Evolutionary conservation across 208 protist genomes (phyloP).

Genomic region (Angomonas ambiguus): DNA sequence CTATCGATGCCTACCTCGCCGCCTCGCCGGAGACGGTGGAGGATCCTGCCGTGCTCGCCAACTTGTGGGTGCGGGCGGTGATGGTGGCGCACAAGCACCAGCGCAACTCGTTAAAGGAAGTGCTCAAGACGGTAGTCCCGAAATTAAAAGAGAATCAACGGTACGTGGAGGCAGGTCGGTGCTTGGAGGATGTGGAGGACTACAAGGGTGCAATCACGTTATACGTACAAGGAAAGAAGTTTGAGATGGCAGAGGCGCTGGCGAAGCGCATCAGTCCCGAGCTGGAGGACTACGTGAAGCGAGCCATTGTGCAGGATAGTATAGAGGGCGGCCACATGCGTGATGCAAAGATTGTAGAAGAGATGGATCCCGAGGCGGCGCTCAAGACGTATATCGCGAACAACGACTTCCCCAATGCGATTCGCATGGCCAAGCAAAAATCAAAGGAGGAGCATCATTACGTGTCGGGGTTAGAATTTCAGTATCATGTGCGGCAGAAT

Average conservation of each 20-base stretch:
- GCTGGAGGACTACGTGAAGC: conserved; percentile 86
- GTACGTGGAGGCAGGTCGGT: conserved; percentile 86
- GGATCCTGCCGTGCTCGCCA: conserved; percentile 68
- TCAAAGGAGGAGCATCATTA: conserved; percentile 64
- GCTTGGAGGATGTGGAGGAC: conserved; percentile 88
- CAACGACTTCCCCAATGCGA: conserved; percentile 75
- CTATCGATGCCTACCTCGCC: conserved; percentile 94
- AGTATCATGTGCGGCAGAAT: conserved; percentile 60
- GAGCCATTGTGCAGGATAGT: conserved; percentile 85
- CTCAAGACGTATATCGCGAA: conserved; percentile 86
- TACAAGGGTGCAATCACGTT: conserved; percentile 93
- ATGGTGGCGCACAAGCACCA: conserved; percentile 93
- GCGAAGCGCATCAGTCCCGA: conserved; percentile 84
- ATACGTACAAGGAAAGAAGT: conserved; percentile 92
- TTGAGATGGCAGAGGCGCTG: conserved; percentile 87
- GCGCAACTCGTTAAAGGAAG: conserved; percentile 76
- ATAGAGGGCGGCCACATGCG: conserved; percentile 72
- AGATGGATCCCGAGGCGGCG: conserved; percentile 85
- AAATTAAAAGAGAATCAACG: conserved; percentile 79
- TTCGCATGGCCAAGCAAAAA: conserved; percentile 68
- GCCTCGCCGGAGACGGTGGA: conserved; percentile 59
- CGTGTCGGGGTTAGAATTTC: conserved; percentile 70
- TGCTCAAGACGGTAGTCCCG: conserved; percentile 58
- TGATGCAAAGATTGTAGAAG: conserved; percentile 80
- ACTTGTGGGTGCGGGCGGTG: conserved; percentile 92